Base-by-base conservation (phyloP, 2,329 filamentous ascomycete species). In the Aspergillus ustus region DNA sequence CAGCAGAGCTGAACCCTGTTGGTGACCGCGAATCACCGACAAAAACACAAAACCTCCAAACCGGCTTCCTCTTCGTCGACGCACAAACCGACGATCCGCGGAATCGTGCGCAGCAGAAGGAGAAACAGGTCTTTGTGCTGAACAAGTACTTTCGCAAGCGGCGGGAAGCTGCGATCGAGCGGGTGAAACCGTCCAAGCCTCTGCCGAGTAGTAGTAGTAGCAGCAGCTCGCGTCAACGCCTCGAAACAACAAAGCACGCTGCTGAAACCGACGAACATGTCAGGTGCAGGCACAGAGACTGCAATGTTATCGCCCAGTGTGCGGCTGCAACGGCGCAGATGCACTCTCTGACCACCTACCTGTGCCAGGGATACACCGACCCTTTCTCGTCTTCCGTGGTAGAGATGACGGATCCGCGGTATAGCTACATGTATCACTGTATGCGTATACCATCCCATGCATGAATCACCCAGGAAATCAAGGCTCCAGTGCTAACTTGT, bases 401-500 rank as follows among this genome's bases (percentile, higher is more conserved):
- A 25, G 22, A 46, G n/a, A 40, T 57, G 53, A 29, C 53, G 34
- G n/a, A 40, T 29, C 19, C 53, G 19, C 46, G 25, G 2, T 20
- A 57, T 48, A 31, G n/a, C 17, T 57, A 57, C 28, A 49, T 57
- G 25, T 49, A 57, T 20, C 53, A 57, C 28, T 57, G 53, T 57
- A 57, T 1, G 44, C 25, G 2, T 25, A 25, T 55, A 4, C 20
- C 43, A 28, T 25, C 8, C 22, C n/a, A 25, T 5, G 25, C 25
- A 25, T 25, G 25, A 25, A 25, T 25, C 25, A 3, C 25, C 1
- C 25, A 25, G 25, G 6, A 25, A 25, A 25, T 25, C 31, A 25
- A 40, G 43, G 17, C 6, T 3, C 31, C 11, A 37, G 4, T 40
- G 11, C 20, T 55, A 40, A 55, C 28, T 5, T n/a, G 19, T 25